These are phyloP conservation scores for Volvox africanus DNA, from an alignment of 139 green algal species.

Conservation along the genomic window DNA sequence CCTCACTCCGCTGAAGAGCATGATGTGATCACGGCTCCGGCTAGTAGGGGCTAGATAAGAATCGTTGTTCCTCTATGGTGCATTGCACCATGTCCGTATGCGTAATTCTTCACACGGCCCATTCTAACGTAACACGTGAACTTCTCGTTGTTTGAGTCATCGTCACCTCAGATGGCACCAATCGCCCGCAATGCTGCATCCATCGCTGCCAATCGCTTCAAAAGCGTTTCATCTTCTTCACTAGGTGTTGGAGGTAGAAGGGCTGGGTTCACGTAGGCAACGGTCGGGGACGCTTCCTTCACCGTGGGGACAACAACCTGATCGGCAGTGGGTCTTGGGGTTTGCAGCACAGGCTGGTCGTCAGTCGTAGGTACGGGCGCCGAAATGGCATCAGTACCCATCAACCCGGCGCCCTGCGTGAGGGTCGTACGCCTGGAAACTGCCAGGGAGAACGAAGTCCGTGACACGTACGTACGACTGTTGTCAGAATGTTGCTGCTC, in stretches of 20 bases:
- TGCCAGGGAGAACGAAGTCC: too few species aligned
- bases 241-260: background rate
- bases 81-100: background rate
- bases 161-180: constrained; percentile 1
- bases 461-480: background rate
- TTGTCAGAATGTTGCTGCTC: background rate
- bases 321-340: too few species aligned
- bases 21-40: too few species aligned
- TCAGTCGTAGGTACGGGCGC: background rate
- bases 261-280: background rate
- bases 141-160: too few species aligned
- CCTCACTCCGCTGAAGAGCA: too few species aligned
- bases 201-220: constrained; percentile 25
- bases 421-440: background rate
- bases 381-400: background rate
- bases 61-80: background rate
- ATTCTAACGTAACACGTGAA: too few species aligned
- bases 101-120: too few species aligned
- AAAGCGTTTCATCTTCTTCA: constrained; percentile 8
- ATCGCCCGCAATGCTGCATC: constrained; percentile 28
- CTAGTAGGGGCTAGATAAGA: too few species aligned
- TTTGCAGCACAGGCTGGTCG: too few species aligned
- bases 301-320: too few species aligned
- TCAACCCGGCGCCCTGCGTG: background rate
- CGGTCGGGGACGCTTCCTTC: background rate